phyloP scores from a whole-genome alignment of 163 green algal species.

The Trebouxiophyceae sp. region DNA sequence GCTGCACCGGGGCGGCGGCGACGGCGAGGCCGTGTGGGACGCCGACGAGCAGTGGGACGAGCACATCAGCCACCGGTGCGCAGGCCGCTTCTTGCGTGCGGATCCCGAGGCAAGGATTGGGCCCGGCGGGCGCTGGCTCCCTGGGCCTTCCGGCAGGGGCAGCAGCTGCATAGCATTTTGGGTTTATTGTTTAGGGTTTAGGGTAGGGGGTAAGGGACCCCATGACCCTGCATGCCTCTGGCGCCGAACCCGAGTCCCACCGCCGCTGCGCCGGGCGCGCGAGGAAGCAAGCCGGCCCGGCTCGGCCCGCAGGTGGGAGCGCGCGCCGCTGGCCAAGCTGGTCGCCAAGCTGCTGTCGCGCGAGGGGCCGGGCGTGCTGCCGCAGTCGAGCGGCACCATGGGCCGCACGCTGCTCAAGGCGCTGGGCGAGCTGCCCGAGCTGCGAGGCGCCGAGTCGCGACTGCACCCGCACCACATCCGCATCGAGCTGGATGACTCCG shows the following conservation, averaged over 20 bases:
- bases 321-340: slow-evolving; percentile 27
- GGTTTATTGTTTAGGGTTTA: too few species aligned
- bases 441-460: slow-evolving; percentile 6
- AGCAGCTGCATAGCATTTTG: too few species aligned
- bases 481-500: slow-evolving; percentile 20
- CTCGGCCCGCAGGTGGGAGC: slow-evolving; percentile 34
- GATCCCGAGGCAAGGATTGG: too few species aligned
- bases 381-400: background rate
- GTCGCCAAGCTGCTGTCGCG: slow-evolving; percentile 41
- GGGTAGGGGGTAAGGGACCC: too few species aligned
- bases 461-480: slow-evolving; percentile 26
- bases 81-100: too few species aligned
- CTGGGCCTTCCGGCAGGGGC: too few species aligned
- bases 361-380: background rate
- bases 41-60: slow-evolving; percentile 47
- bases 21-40: slow-evolving; percentile 17
- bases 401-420: slow-evolving; percentile 12
- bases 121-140: too few species aligned
- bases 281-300: too few species aligned
- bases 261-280: too few species aligned
- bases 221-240: too few species aligned
- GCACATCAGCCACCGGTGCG: slow-evolving; percentile 27
- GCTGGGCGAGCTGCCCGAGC: slow-evolving; percentile 18
- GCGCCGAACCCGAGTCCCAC: too few species aligned
- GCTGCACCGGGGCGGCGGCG: background rate